Percentiles rank a stretch among this genome's conserved stretches.
These are phyloP conservation scores for Phytophthora pluvialis DNA, from an alignment of 352 stramenopile genomes.

Conservation along the genomic window DNA sequence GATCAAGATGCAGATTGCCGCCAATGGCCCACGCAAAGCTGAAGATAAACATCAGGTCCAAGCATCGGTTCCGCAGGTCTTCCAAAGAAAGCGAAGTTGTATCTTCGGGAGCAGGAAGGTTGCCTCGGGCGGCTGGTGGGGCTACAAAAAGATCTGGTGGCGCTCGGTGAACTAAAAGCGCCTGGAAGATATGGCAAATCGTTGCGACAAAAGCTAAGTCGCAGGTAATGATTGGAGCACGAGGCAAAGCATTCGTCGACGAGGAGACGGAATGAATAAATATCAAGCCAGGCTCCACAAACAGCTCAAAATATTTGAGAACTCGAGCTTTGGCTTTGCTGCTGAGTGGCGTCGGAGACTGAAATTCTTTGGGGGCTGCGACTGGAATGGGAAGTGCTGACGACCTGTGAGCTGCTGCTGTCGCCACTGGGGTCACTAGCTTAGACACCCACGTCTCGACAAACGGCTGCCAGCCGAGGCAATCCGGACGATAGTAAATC, in stretches of 20 bases:
- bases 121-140: constrained; percentile 11
- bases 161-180: constrained; percentile 47
- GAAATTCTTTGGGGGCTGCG: constrained; percentile 1
- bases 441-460: constrained; percentile 68
- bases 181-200: constrained; percentile 70
- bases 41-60: constrained; percentile 76
- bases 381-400: neutral
- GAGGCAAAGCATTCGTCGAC: constrained; percentile 8
- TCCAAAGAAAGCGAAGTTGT: constrained; percentile 40
- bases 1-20: constrained; percentile 58
- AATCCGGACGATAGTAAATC: constrained; percentile 84
- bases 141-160: constrained; percentile 46
- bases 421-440: constrained; percentile 33
- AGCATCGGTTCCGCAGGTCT: constrained; percentile 53
- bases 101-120: constrained; percentile 10
- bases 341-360: constrained; percentile 30
- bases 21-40: constrained; percentile 80
- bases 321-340: constrained; percentile 49
- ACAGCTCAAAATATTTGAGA: constrained; percentile 66
- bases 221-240: constrained; percentile 55
- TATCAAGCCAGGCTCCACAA: constrained; percentile 55
- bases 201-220: constrained; percentile 57
- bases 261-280: constrained; percentile 45
- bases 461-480: constrained; percentile 70
- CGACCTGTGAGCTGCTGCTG: neutral